phyloP scores from a whole-genome alignment of 164 flowering plant genomes.

The Cinnamomum chago region DNA sequence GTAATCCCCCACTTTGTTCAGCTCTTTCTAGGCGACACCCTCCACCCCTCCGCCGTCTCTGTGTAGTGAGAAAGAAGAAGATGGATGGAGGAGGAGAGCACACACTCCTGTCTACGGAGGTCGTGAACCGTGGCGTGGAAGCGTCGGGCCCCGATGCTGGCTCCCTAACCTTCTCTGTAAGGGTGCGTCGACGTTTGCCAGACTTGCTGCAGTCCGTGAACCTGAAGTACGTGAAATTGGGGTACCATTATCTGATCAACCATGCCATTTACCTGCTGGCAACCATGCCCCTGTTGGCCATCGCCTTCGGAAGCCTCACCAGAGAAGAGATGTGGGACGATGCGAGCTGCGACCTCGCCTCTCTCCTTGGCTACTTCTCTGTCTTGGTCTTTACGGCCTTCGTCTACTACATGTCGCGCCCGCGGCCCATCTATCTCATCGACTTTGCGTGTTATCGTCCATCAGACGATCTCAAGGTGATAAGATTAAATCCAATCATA shows the following conservation, averaged over 20 bases:
- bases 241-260: constrained; percentile 80
- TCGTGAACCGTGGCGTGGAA: constrained; percentile 82
- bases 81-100: constrained; percentile 34
- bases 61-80: constrained; percentile 15
- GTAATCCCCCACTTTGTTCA: background rate
- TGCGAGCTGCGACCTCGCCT: constrained; percentile 63
- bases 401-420: constrained; percentile 74
- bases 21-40: too few species aligned
- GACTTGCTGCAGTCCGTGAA: constrained; percentile 84
- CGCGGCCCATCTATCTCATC: constrained; percentile 68
- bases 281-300: constrained; percentile 57
- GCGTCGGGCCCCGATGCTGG: constrained; percentile 79
- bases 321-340: constrained; percentile 71
- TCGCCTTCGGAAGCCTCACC: constrained; percentile 65
- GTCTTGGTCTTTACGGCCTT: constrained; percentile 62
- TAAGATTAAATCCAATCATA: too few species aligned
- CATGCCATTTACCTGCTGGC: constrained; percentile 65
- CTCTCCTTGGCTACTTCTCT: constrained; percentile 51
- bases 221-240: constrained; percentile 84
- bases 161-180: constrained; percentile 67
- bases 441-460: constrained; percentile 85
- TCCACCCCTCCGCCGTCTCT: too few species aligned
- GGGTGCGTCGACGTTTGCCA: constrained; percentile 78
- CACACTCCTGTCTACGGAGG: constrained; percentile 73
- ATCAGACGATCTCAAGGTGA: constrained; percentile 73